Base-by-base conservation (phyloP, 352 stramenopile genomes). In the Phytophthora podocarpi region DNA sequence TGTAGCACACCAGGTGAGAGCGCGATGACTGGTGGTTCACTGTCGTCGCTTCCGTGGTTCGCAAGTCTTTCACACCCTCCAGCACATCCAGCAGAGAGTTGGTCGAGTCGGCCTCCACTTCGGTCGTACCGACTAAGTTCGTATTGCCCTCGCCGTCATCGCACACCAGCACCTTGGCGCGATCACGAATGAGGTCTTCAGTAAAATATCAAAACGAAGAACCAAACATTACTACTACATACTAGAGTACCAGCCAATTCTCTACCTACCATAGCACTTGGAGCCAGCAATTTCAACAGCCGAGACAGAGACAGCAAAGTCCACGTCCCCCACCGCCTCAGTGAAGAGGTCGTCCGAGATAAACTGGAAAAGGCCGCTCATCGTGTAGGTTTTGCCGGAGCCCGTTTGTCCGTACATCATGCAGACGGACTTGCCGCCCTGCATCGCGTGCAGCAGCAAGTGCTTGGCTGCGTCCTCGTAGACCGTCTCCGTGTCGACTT, bases 361-460 rank as follows among this genome's bases (percentile, higher is more conserved):
- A 59, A 79, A 81, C 69, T 94, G 86, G 39, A 88, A 90, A 43
- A 97, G 76, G 0, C 82, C 84, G 41, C 81, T 80, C 86, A 97
- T 97, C 1, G 89, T 96, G 57, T 93, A 80, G 32, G 79, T 93
- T 67, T 93, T 93, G 49, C 80, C 82, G 3, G 74, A 85, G 3
- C 76, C 81, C 11, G 79, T 90, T 50, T 90, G 82, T 1, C 78
- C 79, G 53, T 90, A 89, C 84, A 94, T 93, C 59, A 97, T 83
- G 52, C 91, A 91, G 2, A 91, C 89, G 0, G 81, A 57, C 41
- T 92, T 82, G 35, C 84, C 79, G 31, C 81, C 80, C 20, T 74
- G 59, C 58, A 90, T 83, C 16, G 81, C 74, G 53, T 91, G 72
- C n/a, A 84, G 57, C 26, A 97, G 52, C 13, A 95, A 64, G 23